Conservation (phyloP, 2,329 filamentous ascomycete genomes). For the Alternaria brassicicola region DNA sequence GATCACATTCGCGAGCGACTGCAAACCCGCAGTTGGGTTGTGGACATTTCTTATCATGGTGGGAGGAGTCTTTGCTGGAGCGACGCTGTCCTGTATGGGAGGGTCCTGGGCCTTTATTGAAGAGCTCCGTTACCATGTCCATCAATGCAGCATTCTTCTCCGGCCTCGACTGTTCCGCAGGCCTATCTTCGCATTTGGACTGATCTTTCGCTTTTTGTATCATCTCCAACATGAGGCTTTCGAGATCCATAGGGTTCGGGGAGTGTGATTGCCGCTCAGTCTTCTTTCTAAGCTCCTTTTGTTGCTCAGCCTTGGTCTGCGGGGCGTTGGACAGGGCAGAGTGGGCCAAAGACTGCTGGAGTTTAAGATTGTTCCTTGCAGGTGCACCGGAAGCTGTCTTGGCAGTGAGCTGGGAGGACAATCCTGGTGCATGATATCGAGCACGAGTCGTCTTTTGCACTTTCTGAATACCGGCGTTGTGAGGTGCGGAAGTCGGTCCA, state of each 20-base stretch:
- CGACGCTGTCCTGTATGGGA: conserved; percentile 17
- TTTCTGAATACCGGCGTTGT: conserved; percentile 5
- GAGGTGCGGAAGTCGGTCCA: not conserved
- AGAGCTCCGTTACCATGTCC: conserved; percentile 34
- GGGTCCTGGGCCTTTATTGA: conserved; percentile 27
- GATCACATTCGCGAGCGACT: conserved; percentile 48
- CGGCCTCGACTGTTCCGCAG: not conserved
- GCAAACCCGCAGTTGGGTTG: conserved; percentile 22
- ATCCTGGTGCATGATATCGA: not conserved
- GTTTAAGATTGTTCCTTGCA: not conserved
- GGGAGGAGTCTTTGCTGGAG: conserved; percentile 15
- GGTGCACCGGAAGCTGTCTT: not conserved
- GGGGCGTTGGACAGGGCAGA: conserved; percentile 15
- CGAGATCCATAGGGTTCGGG: conserved; percentile 27
- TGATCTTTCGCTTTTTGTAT: conserved; percentile 9
- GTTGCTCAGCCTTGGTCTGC: conserved; percentile 43
- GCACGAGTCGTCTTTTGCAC: not conserved
- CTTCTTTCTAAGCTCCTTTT: conserved; percentile 34
- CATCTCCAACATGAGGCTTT: conserved; percentile 30
- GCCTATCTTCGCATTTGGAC: not conserved
- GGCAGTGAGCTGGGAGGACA: not conserved
- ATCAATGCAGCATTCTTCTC: conserved; percentile 28
- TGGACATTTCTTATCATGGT: conserved; percentile 25
- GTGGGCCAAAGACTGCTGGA: not conserved
- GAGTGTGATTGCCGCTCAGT: conserved; percentile 26